Base-by-base conservation (phyloP, 306 rosid genomes). In the Medicago ruthenica region DNA sequence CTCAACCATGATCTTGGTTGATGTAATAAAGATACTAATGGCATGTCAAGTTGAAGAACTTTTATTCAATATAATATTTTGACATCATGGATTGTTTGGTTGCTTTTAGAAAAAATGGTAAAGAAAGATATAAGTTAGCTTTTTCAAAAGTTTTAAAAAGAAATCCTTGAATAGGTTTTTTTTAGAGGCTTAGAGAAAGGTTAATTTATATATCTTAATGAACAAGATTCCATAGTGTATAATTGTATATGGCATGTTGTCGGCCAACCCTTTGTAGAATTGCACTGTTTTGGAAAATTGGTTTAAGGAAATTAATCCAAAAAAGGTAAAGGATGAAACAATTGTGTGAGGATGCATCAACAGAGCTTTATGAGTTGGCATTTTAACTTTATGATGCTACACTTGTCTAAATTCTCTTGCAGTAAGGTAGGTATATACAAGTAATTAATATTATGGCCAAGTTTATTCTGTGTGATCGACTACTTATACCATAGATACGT, bases 331-430 rank as follows among this genome's bases (percentile, higher is more conserved):
- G 45, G 47, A 50, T 62, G 59, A 64, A 42, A 17, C 12, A 17
- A 39, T 50, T 53, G 40, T 70, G 79, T 60, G 85, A 72, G 76
- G 77, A 71, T 80, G 76, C 47, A 16, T 73, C 71, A 76, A 39
- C 58, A 83, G 57, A 76, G 76, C 81, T 73, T 86, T 85, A 70
- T 84, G 86, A 82, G 90, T 53, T 86, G 84, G 83, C 54, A 63
- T 74, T 60, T 42, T 69, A 77, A 73, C 82, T 80, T 89, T 83
- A 22, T 80, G 86, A 80, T 37, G 50, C 81, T 68, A 51, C 36
- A 36, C 36, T 82, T 77, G 57, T 68, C 73, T 51, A 17, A 78
- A 74, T 40, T 51, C 21, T 22, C 22, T 8, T 40, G 34, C 51
- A 71, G 37, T 61, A 62, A 37, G 79, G 20, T 60, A 24, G 20